These are phyloP conservation scores for Suillus americanus DNA, from an alignment of 768 basidiomycete genomes.

Conservation along the genomic window DNA sequence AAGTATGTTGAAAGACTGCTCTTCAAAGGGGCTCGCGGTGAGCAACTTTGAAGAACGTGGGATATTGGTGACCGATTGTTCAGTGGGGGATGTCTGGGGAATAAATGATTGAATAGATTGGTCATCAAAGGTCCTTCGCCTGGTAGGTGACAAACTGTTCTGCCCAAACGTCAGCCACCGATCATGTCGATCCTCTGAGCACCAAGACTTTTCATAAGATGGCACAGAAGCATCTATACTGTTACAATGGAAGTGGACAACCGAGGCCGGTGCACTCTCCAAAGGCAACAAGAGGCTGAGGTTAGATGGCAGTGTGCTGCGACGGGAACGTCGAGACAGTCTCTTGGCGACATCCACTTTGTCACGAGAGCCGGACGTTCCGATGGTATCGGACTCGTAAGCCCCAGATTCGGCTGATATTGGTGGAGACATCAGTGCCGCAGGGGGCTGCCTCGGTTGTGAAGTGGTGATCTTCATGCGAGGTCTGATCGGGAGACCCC, in stretches of 20 bases:
- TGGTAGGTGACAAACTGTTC: conserved; percentile 9
- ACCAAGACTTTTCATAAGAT: background rate
- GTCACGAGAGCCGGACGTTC: background rate
- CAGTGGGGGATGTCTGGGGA: background rate
- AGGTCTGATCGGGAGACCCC: conserved; percentile 4
- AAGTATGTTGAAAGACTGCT: background rate
- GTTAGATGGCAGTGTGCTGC: conserved; percentile 5
- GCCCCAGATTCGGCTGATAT: conserved; percentile 12
- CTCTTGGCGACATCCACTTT: conserved; percentile 1
- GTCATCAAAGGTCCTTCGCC: conserved; percentile 9
- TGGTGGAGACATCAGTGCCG: background rate
- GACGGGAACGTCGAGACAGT: background rate
- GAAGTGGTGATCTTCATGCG: conserved; percentile 9
- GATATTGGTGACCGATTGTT: background rate
- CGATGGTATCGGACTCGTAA: conserved; percentile 32
- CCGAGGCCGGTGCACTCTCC: background rate
- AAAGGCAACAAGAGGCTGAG: conserved; percentile 5
- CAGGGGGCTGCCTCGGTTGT: conserved; percentile 8
- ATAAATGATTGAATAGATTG: conserved; percentile 2
- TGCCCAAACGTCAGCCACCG: conserved; percentile 9
- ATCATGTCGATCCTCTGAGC: background rate
- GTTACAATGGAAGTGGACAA: background rate
- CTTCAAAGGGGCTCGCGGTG: background rate
- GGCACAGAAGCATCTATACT: background rate
- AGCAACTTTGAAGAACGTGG: background rate